Base-by-base conservation (phyloP, 2,329 filamentous ascomycete species). In the Emmonsiellopsis sp. region DNA sequence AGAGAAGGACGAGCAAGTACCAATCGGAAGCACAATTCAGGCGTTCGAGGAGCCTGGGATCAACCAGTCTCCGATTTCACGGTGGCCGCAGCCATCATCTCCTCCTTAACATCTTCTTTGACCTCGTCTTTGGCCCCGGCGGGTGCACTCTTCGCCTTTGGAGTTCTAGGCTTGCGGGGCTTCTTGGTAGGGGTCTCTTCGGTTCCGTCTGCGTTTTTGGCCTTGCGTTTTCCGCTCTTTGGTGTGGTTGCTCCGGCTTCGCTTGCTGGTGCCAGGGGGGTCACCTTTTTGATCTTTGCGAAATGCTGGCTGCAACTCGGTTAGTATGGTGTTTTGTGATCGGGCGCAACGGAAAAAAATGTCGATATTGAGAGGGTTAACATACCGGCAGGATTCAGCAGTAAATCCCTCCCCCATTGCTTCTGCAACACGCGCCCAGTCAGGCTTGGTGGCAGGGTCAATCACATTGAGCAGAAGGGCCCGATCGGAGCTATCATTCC, bases 341-440 rank as follows among this genome's bases (percentile, higher is more conserved):
- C 14, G 5, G 32, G 13, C 14, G 13, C 10, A 8, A 34, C 6
- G 11, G 34, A 5, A 4, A 14, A 52, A 46, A 40, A 13, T 31
- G 27, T 27, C 9, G 32, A 31, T 33, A 6, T 6, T 47, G 51
- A 50, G 33, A 32, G 14, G 27, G 31, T 27, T 37, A 51, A 17
- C 17, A 17, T 42, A 63, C 61, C 58, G 58, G 49, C 58, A 60
- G 11, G 58, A 54, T 21, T 61, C 55, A 52, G 45, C 45, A 33
- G 56, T 60, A 49, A 59, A 60, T 2, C 48, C 61, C 21, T 37
- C 21, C 2, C 58, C 58, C 56, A 62, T 59, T 6, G 44, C 33
- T 2, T 21, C 43, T 36, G 61, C 48, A 46, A 62, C 51, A 9
- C 42, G 11, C 1, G 52, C 56, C 58, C 59, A 63, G 48, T 57